Conservation (phyloP, 2,329 filamentous ascomycete genomes). For the Alternaria metachromatica region DNA sequence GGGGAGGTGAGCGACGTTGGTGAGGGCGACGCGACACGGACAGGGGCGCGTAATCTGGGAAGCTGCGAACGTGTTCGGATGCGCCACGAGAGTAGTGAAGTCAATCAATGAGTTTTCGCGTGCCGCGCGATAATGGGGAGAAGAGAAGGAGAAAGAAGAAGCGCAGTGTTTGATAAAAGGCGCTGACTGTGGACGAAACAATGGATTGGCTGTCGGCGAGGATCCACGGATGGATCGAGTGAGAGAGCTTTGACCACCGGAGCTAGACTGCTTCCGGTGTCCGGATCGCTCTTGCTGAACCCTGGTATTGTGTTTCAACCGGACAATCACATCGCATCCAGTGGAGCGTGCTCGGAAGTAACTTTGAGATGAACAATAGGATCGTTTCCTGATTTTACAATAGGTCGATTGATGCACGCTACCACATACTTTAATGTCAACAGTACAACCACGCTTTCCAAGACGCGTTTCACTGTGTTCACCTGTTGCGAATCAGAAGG, state of each 20-base stretch:
- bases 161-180: slow-evolving; percentile 1
- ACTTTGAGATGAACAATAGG: background rate
- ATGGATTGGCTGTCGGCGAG: background rate
- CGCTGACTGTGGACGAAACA: slow-evolving; percentile 4
- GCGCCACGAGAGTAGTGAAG: background rate
- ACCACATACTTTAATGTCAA: background rate
- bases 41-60: slow-evolving; percentile 12
- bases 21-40: slow-evolving; percentile 16
- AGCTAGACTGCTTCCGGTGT: background rate
- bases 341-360: background rate
- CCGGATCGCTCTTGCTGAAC: background rate
- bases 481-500: background rate
- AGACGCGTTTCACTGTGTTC: background rate
- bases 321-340: background rate
- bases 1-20: background rate
- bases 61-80: background rate
- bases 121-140: background rate
- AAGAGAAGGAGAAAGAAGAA: background rate
- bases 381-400: background rate
- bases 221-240: slow-evolving; percentile 1
- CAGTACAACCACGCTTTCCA: background rate
- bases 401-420: background rate
- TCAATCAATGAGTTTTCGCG: background rate
- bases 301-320: background rate
- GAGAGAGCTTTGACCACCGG: background rate